phyloP scores from a whole-genome alignment of 345 rosid species.

The Limnanthes douglasii region DNA sequence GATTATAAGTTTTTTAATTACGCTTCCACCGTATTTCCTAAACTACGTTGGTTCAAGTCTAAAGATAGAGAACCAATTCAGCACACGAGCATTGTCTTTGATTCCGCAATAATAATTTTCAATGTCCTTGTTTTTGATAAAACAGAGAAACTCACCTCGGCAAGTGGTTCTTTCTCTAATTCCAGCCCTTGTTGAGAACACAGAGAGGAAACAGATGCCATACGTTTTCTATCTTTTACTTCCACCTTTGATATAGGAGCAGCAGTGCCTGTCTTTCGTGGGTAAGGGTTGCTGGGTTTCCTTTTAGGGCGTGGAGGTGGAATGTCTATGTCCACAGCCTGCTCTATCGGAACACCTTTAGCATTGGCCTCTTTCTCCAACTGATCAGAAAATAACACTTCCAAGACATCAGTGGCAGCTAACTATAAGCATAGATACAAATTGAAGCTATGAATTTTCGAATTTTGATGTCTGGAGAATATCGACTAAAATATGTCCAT shows the following conservation, averaged over 20 bases:
- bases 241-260: conserved; percentile 23
- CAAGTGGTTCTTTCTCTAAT: conserved; percentile 47
- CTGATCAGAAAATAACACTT: too few relatives aligned
- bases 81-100: too few relatives aligned
- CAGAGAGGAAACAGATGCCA: conserved; percentile 28
- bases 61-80: conserved; percentile 3
- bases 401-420: too few relatives aligned
- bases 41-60: too few relatives aligned
- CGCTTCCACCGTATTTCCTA: too few relatives aligned
- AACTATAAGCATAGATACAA: too few relatives aligned
- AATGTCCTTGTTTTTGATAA: too few relatives aligned
- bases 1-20: too few relatives aligned
- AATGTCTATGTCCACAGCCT: conserved; percentile 74
- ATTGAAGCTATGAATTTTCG: too few relatives aligned
- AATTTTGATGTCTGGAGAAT: too few relatives aligned
- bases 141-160: conserved; percentile 37
- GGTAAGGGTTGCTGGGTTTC: conserved; percentile 92
- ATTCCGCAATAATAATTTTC: too few relatives aligned
- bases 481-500: too few relatives aligned
- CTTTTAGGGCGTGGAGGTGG: conserved; percentile 99
- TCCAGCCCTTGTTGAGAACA: conserved; percentile 29
- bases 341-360: conserved; percentile 70
- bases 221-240: conserved; percentile 40
- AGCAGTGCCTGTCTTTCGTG: conserved; percentile 49
- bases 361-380: conserved; percentile 91